Base-by-base conservation (phyloP, 1,139 yeast species). In the Yamadazyma blattariae region DNA sequence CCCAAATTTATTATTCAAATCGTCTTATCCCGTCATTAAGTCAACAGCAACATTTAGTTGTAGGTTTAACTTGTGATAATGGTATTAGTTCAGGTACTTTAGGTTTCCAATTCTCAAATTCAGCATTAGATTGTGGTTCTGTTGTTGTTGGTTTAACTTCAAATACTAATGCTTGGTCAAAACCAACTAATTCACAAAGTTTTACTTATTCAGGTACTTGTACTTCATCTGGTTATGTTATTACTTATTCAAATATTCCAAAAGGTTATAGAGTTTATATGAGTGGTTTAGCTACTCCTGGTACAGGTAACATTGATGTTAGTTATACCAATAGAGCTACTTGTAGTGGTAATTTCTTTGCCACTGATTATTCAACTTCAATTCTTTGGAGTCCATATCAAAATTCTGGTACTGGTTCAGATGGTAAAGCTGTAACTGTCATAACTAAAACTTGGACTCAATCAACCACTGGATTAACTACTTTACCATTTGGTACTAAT, bases 201-300 rank as follows among this genome's bases (percentile, higher is more conserved):
- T 29, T 41, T 25, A 23, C 27, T 9, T 40, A 27, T 25, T 34
- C 52, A 1, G 38, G 39, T 10, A 15, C 44, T 1, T 59, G 64
- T 47, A 29, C 46, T n/a, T 10, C 45, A 1, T 27, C 31, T 5
- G 33, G 40, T 0, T 44, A 41, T 30, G 26, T 33, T 1, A 40
- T 56, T 4, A 33, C 34, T 7, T 61, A 52, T 39, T 14, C 27
- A 1, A 51, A 54, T 35, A 36, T 61, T 23, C 65, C 67, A 2
- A 56, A 61, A 3, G 67, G 66, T 3, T 59, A 46, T 40, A 47
- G 64, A 25, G 61, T 63, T n/a, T 62, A 48, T 39, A 39, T 62
- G 27, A 59, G 51, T 38, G 45, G 45, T 4, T 38, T 52, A 11
- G 24, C 21, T 11, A 14, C 14, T 15, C 20, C 18, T 14, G 9